Conservation (phyloP, 805 yeast species). For the Maudiozyma saulgeensis region DNA sequence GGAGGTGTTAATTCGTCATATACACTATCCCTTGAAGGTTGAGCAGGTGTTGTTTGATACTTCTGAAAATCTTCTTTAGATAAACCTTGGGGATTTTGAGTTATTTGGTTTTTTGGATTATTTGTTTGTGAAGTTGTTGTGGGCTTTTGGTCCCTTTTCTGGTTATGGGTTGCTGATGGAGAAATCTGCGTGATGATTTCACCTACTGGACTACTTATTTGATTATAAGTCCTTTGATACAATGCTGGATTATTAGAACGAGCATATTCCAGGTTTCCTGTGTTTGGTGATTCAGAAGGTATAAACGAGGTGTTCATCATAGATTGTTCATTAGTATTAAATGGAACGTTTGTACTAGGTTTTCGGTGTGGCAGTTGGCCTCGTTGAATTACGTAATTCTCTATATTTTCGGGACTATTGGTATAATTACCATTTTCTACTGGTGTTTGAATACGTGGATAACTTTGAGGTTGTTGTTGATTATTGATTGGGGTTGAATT, state of each 20-base stretch:
- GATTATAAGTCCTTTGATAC: not conserved
- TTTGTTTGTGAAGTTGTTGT: too few species aligned
- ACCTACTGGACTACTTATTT: not conserved
- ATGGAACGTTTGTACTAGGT: not conserved
- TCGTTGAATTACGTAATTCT: not conserved
- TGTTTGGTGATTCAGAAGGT: not conserved
- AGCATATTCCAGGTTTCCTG: not conserved
- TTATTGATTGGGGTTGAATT: not conserved
- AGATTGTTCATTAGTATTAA: not conserved
- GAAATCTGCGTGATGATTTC: not conserved
- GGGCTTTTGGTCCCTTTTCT: too few species aligned
- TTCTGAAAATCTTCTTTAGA: too few species aligned
- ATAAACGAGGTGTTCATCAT: not conserved
- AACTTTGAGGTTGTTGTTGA: not conserved
- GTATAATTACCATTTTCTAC: not conserved
- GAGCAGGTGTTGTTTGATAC: too few species aligned
- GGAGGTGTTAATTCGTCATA: slow-evolving; percentile 7
- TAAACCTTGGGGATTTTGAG: too few species aligned
- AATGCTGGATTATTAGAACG: not conserved
- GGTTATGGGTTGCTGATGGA: too few species aligned
- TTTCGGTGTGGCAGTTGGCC: not conserved
- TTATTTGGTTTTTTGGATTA: too few species aligned
- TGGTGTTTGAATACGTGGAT: not conserved
- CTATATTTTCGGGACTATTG: not conserved
- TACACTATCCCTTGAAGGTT: not conserved